Conservation (phyloP, 441 rosid genomes). For the Populus hybrid region DNA sequence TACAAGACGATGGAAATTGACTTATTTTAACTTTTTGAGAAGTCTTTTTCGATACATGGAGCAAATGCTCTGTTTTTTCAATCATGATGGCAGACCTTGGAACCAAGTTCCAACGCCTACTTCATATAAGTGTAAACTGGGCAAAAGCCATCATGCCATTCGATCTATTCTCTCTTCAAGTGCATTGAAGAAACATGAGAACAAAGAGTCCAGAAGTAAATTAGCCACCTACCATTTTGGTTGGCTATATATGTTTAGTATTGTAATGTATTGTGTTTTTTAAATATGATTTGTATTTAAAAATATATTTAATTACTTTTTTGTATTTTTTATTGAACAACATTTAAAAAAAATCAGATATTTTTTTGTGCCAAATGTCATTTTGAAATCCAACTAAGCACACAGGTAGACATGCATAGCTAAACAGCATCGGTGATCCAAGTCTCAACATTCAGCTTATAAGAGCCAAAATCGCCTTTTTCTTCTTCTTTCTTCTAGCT, state of each 20-base stretch:
- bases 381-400: background rate
- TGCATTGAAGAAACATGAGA: background rate
- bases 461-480: background rate
- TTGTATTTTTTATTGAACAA: too few relatives aligned
- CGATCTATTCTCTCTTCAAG: background rate
- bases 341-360: too few relatives aligned
- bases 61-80: slow-evolving; percentile 37
- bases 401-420: background rate
- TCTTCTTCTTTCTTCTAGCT: too few relatives aligned
- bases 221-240: background rate
- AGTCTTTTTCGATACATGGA: slow-evolving; percentile 20
- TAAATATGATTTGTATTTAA: too few relatives aligned
- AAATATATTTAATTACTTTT: too few relatives aligned
- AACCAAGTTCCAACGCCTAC: slow-evolving; percentile 63
- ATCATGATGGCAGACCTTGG: slow-evolving; percentile 37
- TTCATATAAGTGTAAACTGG: slow-evolving; percentile 41
- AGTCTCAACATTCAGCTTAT: background rate
- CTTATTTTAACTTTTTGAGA: slow-evolving; percentile 20
- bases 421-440: background rate
- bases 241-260: too few relatives aligned
- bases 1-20: slow-evolving; percentile 21
- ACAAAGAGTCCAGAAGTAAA: background rate
- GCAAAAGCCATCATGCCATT: slow-evolving; percentile 15
- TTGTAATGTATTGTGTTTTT: too few relatives aligned
- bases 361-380: too few relatives aligned